These are phyloP conservation scores for Lentinus tigrinus DNA, from an alignment of 768 basidiomycete species.

Conservation along the genomic window DNA sequence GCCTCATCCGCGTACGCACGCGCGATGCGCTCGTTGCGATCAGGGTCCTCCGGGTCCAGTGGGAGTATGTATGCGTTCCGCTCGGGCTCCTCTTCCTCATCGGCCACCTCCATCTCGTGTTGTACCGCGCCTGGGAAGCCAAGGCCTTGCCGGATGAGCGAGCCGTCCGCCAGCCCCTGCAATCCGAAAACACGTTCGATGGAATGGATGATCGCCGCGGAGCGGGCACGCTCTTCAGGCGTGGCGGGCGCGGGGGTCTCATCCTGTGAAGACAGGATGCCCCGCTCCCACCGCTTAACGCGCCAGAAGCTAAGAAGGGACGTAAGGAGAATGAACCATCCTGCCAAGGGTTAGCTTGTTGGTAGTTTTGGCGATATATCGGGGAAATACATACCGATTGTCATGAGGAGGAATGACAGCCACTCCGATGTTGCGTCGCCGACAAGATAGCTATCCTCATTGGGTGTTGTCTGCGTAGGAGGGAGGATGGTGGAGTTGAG, in stretches of 20 bases:
- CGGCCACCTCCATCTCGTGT: slow-evolving; percentile 5
- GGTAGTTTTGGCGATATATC: background rate
- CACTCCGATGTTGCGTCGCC: slow-evolving; percentile 80
- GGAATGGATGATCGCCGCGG: slow-evolving; percentile 19
- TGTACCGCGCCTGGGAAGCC: slow-evolving; percentile 22
- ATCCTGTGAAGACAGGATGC: slow-evolving; percentile 62
- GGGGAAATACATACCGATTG: slow-evolving; percentile 51
- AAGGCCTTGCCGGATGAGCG: slow-evolving; percentile 31
- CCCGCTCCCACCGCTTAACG: slow-evolving; percentile 84
- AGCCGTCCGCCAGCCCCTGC: slow-evolving; percentile 26
- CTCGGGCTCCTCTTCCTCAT: slow-evolving; percentile 5
- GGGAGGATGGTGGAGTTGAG: slow-evolving; percentile 20
- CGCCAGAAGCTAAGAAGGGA: slow-evolving; percentile 90
- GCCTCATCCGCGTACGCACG: slow-evolving; percentile 54
- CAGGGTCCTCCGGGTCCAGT: slow-evolving; percentile 39
- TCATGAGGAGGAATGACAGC: slow-evolving; percentile 95
- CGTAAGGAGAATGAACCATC: slow-evolving; percentile 87
- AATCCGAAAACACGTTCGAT: slow-evolving; percentile 33
- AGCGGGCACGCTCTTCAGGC: slow-evolving; percentile 20
- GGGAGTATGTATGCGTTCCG: slow-evolving; percentile 40
- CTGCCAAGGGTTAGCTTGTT: slow-evolving; percentile 31
- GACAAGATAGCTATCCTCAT: slow-evolving; percentile 7
- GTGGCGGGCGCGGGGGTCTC: slow-evolving; percentile 24
- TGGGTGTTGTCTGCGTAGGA: slow-evolving; percentile 1
- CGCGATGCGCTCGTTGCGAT: slow-evolving; percentile 41